Evolutionary conservation across 2,329 filamentous ascomycete species (phyloP), one percentile per base, ranked within the genome.

Genomic region (Colletotrichum sp.): DNA sequence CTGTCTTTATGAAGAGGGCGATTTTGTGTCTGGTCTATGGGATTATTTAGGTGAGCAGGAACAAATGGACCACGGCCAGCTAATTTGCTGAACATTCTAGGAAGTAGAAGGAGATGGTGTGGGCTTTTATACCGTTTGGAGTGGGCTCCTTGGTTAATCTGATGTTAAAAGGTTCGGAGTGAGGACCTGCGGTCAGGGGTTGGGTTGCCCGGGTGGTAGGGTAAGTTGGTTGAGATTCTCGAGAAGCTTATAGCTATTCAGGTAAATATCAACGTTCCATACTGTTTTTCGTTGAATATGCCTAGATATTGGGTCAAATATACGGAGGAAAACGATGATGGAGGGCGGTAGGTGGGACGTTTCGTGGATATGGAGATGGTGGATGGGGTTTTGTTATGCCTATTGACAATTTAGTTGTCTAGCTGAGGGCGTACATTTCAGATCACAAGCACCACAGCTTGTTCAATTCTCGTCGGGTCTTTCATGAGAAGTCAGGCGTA

Each of bases 251-350:
- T 38, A 16, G 34, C 34, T 36, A 36, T 4, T 16, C 34, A 4
- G 34, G 16, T 43, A 43, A n/a, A 6, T 6, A 6, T 6, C 5
- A 43, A 43, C 1, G 3, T 43, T 43, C 0, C 2, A 0, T n/a
- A n/a, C 38, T 0, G 0, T 0, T n/a, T n/a, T 10, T n/a, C 2
- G 5, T 6, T 12, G 0, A 12, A n/a, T 12, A n/a, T 0, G 38
- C 9, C 6, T n/a, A 1, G 16, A 43, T 0, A 43, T 0, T 1
- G 16, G 5, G 18, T 43, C 38, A 6, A 2, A 43, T 43, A 43
- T 4, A 43, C 18, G 5, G 0, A 43, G 38, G 18, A n/a, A 43
- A 43, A 0, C 38, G 3, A 43, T 1, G 3, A n/a, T 6, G 3
- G 38, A 3, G 0, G 38, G 38, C 38, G 5, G 38, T 12, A 3